Evolutionary conservation across 225 moss, liverwort and hornwort genomes (phyloP).

Genomic region (Physcomitrellopsis africana): DNA sequence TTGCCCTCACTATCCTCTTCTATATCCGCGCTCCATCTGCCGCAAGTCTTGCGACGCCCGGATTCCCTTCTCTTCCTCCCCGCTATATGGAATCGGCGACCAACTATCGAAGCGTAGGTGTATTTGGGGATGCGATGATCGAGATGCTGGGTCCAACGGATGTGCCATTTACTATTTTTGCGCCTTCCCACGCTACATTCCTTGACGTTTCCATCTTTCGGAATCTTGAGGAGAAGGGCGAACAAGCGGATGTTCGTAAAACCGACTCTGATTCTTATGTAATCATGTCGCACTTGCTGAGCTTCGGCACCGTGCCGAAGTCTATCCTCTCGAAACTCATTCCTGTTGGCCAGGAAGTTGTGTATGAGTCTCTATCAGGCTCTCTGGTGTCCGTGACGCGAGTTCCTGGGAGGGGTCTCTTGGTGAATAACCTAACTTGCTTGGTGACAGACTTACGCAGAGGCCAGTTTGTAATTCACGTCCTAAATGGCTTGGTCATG

Average conservation of each 20-base stretch:
- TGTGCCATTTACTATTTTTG: constrained; percentile 77
- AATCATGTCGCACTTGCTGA: constrained; percentile 68
- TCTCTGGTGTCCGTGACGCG: constrained; percentile 56
- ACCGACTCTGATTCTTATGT: constrained; percentile 42
- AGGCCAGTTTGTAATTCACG: constrained; percentile 58
- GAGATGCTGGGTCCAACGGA: constrained; percentile 57
- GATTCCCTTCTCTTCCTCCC: constrained; percentile 23
- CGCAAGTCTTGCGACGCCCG: constrained; percentile 7
- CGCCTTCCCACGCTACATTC: constrained; percentile 62
- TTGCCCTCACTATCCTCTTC: constrained; percentile 40
- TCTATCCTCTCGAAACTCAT: constrained; percentile 45
- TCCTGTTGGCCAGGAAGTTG: constrained; percentile 47
- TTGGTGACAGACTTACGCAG: constrained; percentile 44
- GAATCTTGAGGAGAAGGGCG: constrained; percentile 14
- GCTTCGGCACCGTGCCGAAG: constrained; percentile 73
- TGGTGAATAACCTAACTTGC: constrained; percentile 74
- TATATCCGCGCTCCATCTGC: constrained; percentile 52
- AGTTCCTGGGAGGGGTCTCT: constrained; percentile 52
- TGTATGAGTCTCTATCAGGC: constrained; percentile 68
- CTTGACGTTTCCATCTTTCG: constrained; percentile 43
- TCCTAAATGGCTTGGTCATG: constrained; percentile 74
- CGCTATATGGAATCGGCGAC: not conserved
- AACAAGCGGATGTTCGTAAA: constrained; percentile 17
- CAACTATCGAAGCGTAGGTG: constrained; percentile 41
- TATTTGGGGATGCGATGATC: constrained; percentile 63